phyloP scores from a whole-genome alignment of 2,329 filamentous ascomycete species.

The Penicillium paneum region DNA sequence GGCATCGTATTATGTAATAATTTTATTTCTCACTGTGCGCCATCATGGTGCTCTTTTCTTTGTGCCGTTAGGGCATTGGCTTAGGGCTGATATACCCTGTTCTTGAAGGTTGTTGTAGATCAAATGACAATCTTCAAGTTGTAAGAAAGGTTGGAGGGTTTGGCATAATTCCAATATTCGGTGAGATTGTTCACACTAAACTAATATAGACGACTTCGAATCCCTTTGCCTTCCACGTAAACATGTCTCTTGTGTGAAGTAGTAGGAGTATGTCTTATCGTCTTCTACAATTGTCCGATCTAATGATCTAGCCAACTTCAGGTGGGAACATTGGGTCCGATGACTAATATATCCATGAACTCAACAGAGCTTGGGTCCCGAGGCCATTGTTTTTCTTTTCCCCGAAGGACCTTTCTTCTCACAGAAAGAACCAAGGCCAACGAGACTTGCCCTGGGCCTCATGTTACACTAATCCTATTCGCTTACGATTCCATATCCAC shows the following conservation, averaged over 20 bases:
- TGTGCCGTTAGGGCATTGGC: conserved; percentile 18
- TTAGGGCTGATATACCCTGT: conserved; percentile 20
- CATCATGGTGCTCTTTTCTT: neutral
- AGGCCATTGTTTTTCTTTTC: conserved; percentile 8
- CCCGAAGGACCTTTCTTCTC: neutral
- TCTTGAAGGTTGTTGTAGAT: conserved; percentile 15
- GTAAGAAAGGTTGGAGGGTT: neutral
- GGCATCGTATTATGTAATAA: conserved; percentile 1
- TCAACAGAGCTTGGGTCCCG: neutral
- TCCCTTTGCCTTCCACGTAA: neutral
- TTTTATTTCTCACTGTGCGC: conserved; percentile 3
- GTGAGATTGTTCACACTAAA: neutral
- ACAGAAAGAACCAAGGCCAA: neutral
- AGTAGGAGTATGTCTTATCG: neutral
- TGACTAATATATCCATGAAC: conserved; percentile 19
- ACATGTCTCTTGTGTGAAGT: neutral
- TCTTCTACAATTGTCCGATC: conserved; percentile 2
- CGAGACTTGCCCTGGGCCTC: neutral
- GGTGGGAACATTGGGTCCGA: conserved; percentile 20
- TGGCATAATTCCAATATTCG: neutral
- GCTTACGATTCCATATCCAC: neutral
- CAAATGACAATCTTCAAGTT: neutral
- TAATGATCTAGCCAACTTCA: conserved; percentile 11
- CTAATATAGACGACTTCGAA: neutral
- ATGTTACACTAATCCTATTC: conserved; percentile 8